Base-by-base conservation (phyloP, 768 basidiomycete genomes). In the Sutorius australiensis region DNA sequence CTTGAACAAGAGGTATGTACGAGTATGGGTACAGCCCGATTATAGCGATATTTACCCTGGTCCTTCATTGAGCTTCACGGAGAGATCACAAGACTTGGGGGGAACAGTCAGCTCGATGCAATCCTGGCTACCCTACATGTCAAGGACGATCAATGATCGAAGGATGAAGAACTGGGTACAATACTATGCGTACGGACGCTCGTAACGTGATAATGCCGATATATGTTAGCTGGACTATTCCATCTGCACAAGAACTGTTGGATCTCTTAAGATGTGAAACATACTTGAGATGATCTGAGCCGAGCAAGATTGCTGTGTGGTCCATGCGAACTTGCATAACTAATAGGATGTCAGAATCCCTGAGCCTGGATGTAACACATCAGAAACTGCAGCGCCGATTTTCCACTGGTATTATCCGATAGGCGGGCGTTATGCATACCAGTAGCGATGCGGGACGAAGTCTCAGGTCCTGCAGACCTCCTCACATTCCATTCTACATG, bases 41-140 rank as follows among this genome's bases (percentile, higher is more conserved):
- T 12, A 24, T 7, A 21, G 6, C 4, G 19, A 3, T 5, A 12
- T 41, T 62, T 9, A 50, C 11, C 19, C 14, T 21, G 21, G 39
- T 21, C 5, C 6, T 3, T 33, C 21, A 7, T 39, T 39, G 41
- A 70, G 69, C 83, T 86, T 1, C 64, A 77, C 3, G 74, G 68
- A 1, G 93, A 95, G 70, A 83, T 98, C 12, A 65, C 61, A 14
- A 69, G 83, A 44, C 69, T 97, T 12, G 94, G 92, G 0, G 95
- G 93, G 3, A 97, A 97, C 58, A 56, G 56, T 36, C 74, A 74
- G 31, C 67, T 95, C 19, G 81, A 82, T 48, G 73, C 64, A 9
- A 76, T 89, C 53, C 71, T 89, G 70, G 76, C 80, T 56, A 53
- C 73, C 16, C 66, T 90, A 44, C 77, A 77, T 52, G 76, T 84